Percentiles rank a stretch among this genome's conserved stretches.
phyloP scores from a whole-genome alignment of 179 eudicot genomes.

The Silene coronaria region DNA sequence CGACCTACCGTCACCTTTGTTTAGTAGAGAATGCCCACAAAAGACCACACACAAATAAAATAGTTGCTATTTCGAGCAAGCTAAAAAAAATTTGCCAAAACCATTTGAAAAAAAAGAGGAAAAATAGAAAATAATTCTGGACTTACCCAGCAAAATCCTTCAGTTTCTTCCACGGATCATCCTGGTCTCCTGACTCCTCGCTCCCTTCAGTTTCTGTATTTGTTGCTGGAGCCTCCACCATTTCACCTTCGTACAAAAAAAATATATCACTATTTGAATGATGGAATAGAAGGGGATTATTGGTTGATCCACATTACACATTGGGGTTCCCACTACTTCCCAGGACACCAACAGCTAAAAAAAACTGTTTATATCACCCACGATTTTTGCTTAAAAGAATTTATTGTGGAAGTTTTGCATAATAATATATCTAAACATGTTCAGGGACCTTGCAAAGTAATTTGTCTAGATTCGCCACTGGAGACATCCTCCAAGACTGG shows the following conservation, averaged over 20 bases:
- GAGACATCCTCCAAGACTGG: neutral
- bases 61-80: neutral
- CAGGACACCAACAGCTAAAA: neutral
- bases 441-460: too few relatives aligned
- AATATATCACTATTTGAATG: neutral
- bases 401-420: too few relatives aligned
- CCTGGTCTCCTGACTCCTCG: slow-evolving; percentile 48
- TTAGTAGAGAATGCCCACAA: neutral
- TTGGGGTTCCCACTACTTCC: neutral
- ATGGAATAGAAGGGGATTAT: neutral
- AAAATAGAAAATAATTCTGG: neutral
- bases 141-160: slow-evolving; percentile 84
- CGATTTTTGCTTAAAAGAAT: too few relatives aligned
- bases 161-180: slow-evolving; percentile 58
- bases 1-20: neutral
- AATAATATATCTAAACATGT: too few relatives aligned
- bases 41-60: neutral
- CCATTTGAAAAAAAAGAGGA: neutral
- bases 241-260: slow-evolving; percentile 40
- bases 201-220: slow-evolving; percentile 32
- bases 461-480: too few relatives aligned
- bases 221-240: slow-evolving; percentile 35
- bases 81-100: neutral
- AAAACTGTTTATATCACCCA: neutral
- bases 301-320: neutral